Conservation (phyloP, 495 filamentous ascomycete genomes). For the Penicillium daleae region DNA sequence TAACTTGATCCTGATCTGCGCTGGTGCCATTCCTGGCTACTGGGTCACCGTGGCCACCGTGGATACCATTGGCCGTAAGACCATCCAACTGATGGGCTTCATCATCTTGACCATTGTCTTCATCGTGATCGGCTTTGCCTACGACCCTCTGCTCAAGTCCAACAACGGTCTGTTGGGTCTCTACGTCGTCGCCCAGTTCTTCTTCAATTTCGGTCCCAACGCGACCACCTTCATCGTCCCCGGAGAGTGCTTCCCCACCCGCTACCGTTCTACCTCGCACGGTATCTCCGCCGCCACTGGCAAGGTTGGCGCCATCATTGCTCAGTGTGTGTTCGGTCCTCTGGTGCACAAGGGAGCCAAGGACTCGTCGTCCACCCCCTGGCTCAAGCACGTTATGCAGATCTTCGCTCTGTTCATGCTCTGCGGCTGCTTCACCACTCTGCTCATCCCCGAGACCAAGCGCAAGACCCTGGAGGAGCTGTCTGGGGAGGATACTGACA, state of each 20-base stretch:
- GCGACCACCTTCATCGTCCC: slow-evolving; percentile 90
- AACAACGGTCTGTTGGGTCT: slow-evolving; percentile 63
- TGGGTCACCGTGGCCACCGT: slow-evolving; percentile 73
- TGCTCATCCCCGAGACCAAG: slow-evolving; percentile 78
- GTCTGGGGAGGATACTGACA: slow-evolving; percentile 17
- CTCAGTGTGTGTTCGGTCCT: slow-evolving; percentile 54
- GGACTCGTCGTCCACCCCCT: slow-evolving; percentile 52
- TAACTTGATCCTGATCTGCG: slow-evolving; percentile 74
- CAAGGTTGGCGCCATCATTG: slow-evolving; percentile 75
- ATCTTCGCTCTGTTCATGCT: slow-evolving; percentile 86
- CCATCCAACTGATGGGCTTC: slow-evolving; percentile 81
- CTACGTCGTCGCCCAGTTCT: slow-evolving; percentile 81
- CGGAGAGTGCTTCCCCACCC: slow-evolving; percentile 87
- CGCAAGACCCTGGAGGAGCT: slow-evolving; percentile 55
- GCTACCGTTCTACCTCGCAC: slow-evolving; percentile 82
- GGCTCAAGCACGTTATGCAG: slow-evolving; percentile 80
- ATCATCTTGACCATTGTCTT: slow-evolving; percentile 73
- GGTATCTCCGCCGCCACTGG: slow-evolving; percentile 85
- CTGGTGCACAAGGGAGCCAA: slow-evolving; percentile 44
- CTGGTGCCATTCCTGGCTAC: slow-evolving; percentile 80
- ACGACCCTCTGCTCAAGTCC: slow-evolving; percentile 48
- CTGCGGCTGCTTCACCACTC: slow-evolving; percentile 64
- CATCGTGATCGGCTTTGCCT: slow-evolving; percentile 74
- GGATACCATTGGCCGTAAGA: slow-evolving; percentile 75
- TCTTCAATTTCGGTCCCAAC: slow-evolving; percentile 89